These are phyloP conservation scores for Cryptococcus sp. DNA, from an alignment of 1,284 basidiomycete genomes.

Conservation along the genomic window DNA sequence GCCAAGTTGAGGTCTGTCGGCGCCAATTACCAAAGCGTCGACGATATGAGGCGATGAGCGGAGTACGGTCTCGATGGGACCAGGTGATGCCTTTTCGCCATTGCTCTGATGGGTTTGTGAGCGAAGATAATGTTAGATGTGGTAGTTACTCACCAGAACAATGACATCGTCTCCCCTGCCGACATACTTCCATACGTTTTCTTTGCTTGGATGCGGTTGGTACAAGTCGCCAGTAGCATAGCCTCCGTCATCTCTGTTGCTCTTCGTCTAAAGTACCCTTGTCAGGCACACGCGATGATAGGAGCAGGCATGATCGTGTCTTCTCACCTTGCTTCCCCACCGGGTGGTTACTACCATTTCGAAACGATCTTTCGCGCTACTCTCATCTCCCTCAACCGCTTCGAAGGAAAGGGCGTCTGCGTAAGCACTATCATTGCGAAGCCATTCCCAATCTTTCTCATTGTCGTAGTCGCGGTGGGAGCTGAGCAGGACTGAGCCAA, in stretches of 20 bases:
- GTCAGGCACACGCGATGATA: not conserved
- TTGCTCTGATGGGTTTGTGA: slow-evolving; percentile 28
- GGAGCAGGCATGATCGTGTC: not conserved
- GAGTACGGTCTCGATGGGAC: slow-evolving; percentile 38
- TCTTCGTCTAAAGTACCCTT: slow-evolving; percentile 29
- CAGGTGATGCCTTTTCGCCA: slow-evolving; percentile 48
- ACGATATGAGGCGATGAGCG: slow-evolving; percentile 31
- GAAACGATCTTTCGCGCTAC: slow-evolving; percentile 11
- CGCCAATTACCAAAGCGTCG: slow-evolving; percentile 52
- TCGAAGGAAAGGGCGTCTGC: slow-evolving; percentile 34
- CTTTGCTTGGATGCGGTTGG: slow-evolving; percentile 37
- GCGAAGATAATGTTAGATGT: not conserved
- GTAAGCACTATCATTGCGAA: slow-evolving; percentile 45
- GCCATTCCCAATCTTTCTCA: slow-evolving; percentile 53
- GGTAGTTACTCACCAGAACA: slow-evolving; percentile 37
- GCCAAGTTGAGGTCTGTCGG: slow-evolving; percentile 45
- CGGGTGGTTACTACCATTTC: slow-evolving; percentile 48
- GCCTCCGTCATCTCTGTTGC: slow-evolving; percentile 48
- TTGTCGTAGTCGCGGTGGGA: slow-evolving; percentile 50
- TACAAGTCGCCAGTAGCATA: slow-evolving; percentile 54
- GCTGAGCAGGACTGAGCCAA: slow-evolving; percentile 45
- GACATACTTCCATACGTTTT: slow-evolving; percentile 47
- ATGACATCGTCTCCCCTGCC: slow-evolving; percentile 54
- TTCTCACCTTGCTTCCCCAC: slow-evolving; percentile 45
- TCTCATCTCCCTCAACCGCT: slow-evolving; percentile 9